Percentiles rank a stretch among this genome's conserved stretches.
Conservation (phyloP, 352 stramenopile species). For the Globisporangium uncinulatum region DNA sequence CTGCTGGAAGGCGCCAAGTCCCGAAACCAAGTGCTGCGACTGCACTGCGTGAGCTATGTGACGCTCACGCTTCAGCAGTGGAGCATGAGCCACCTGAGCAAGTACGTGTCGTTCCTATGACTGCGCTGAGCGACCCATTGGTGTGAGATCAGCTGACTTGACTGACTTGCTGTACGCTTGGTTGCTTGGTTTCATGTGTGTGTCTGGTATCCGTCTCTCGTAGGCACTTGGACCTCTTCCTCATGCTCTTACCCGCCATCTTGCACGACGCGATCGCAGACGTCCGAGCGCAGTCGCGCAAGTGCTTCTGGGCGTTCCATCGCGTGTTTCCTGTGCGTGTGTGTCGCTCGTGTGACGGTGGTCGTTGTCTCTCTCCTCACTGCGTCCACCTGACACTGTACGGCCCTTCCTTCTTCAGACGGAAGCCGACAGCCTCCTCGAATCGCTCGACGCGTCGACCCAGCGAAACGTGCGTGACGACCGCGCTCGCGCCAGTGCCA, state of each 20-base stretch:
- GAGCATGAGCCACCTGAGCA: constrained; percentile 59
- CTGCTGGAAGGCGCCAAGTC: constrained; percentile 72
- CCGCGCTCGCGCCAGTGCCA: constrained; percentile 22
- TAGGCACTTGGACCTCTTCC: constrained; percentile 56
- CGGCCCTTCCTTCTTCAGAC: constrained; percentile 13
- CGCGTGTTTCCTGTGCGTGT: constrained; percentile 47
- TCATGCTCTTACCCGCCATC: constrained; percentile 48
- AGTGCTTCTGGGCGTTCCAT: constrained; percentile 78
- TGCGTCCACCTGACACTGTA: not conserved
- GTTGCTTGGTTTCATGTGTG: too few species aligned
- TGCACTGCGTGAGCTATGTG: constrained; percentile 69
- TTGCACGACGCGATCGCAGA: constrained; percentile 66
- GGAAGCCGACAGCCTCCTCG: constrained; percentile 48
- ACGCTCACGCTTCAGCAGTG: constrained; percentile 67
- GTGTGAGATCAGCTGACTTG: not conserved
- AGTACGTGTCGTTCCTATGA: constrained; percentile 28
- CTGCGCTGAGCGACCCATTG: not conserved
- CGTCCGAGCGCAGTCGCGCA: constrained; percentile 68
- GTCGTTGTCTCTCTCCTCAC: not conserved
- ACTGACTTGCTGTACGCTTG: not conserved
- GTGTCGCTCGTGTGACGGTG: not conserved
- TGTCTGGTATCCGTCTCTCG: not conserved
- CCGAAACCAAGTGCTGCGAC: constrained; percentile 67
- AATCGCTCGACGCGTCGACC: constrained; percentile 58
- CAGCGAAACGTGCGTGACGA: constrained; percentile 56